Evolutionary conservation across 2,329 filamentous ascomycete genomes (phyloP).

Genomic region (Aspergillus sp.): DNA sequence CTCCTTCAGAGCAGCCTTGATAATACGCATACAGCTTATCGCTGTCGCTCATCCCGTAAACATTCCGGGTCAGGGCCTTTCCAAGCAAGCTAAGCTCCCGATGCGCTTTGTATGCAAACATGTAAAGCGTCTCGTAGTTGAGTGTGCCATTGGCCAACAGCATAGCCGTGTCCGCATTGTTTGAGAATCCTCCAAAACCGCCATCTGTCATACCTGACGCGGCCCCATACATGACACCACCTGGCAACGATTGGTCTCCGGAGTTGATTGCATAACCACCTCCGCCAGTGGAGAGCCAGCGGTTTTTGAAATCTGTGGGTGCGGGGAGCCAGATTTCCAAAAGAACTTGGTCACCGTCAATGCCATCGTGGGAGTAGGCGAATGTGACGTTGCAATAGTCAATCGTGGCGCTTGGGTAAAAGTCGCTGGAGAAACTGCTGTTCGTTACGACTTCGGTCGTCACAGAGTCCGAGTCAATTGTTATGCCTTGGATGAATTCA

Average conservation of each 20-base stretch:
- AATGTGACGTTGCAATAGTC: slow-evolving; percentile 47
- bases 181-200: slow-evolving; percentile 48
- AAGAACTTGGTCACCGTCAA: slow-evolving; percentile 37
- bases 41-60: slow-evolving; percentile 37
- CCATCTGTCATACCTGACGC: slow-evolving; percentile 45
- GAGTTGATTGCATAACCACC: slow-evolving; percentile 6
- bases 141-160: slow-evolving; percentile 49
- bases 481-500: slow-evolving; percentile 45
- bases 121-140: slow-evolving; percentile 36
- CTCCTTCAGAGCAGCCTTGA: slow-evolving; percentile 58
- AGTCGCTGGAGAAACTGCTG: slow-evolving; percentile 32
- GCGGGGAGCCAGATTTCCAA: slow-evolving; percentile 41
- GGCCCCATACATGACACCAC: slow-evolving; percentile 47
- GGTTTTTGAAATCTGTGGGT: slow-evolving; percentile 42
- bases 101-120: slow-evolving; percentile 51
- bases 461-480: slow-evolving; percentile 44
- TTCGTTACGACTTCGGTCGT: slow-evolving; percentile 41
- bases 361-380: slow-evolving; percentile 47
- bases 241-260: slow-evolving; percentile 24
- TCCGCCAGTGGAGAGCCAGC: slow-evolving; percentile 50
- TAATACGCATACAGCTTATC: slow-evolving; percentile 50
- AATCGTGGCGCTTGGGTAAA: slow-evolving; percentile 22
- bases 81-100: slow-evolving; percentile 54
- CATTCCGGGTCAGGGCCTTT: slow-evolving; percentile 46
- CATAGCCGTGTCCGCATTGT: slow-evolving; percentile 1